phyloP scores from a whole-genome alignment of 139 green algal genomes.

The Gonium pectorale region DNA sequence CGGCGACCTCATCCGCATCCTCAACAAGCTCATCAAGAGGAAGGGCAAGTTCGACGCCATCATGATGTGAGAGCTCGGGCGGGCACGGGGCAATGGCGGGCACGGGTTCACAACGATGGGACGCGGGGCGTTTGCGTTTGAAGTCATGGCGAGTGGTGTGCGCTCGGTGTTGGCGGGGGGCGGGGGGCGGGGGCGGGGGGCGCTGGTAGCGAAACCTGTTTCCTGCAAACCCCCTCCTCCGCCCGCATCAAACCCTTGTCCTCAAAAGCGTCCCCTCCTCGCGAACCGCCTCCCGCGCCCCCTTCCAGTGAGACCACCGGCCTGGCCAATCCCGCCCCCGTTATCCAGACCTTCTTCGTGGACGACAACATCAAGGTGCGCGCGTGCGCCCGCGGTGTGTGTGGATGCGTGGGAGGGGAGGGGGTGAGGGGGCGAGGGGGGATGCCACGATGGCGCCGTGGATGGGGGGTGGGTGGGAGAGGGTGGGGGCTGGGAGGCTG shows the following conservation, averaged over 20 bases:
- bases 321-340: conserved; percentile 90
- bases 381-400: background rate
- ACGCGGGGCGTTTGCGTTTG: too few relatives aligned
- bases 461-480: too few relatives aligned
- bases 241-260: too few relatives aligned
- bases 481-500: too few relatives aligned
- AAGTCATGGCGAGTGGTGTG: too few relatives aligned
- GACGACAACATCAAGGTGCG: conserved; percentile 76
- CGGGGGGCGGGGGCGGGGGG: too few relatives aligned
- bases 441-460: too few relatives aligned
- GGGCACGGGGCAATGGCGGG: too few relatives aligned
- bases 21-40: conserved; percentile 84
- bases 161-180: too few relatives aligned
- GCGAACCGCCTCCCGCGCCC: conserved; percentile 50
- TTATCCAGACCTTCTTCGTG: conserved; percentile 92
- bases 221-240: too few relatives aligned
- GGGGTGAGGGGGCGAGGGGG: background rate
- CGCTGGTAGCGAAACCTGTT: too few relatives aligned
- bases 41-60: conserved; percentile 86
- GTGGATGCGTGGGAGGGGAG: conserved; percentile 10
- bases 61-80: conserved; percentile 89
- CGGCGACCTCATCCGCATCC: conserved; percentile 87
- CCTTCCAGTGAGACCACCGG: conserved; percentile 82
- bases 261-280: conserved; percentile 69
- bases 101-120: too few relatives aligned